phyloP scores from a whole-genome alignment of 768 basidiomycete genomes.

The Phylloporus sp. region DNA sequence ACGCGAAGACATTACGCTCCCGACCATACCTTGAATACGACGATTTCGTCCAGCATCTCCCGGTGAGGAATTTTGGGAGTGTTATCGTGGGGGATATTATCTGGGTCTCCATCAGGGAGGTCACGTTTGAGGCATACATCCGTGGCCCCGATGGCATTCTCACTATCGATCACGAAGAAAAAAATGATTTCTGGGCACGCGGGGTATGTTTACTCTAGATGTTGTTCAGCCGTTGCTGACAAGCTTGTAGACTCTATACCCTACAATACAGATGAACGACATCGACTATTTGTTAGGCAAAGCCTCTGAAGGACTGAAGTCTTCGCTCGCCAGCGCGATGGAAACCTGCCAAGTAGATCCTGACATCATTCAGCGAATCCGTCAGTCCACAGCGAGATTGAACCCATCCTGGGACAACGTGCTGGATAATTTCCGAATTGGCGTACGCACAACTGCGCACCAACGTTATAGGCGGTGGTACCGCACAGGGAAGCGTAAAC shows the following conservation, averaged over 20 bases:
- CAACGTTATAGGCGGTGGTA: background rate
- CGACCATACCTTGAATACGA: background rate
- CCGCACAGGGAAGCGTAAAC: background rate
- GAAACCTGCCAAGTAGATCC: background rate
- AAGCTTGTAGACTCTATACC: background rate
- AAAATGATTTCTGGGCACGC: background rate
- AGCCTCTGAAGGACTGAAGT: background rate
- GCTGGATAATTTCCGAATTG: background rate
- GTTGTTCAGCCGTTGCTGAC: background rate
- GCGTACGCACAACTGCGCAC: background rate
- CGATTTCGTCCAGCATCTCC: background rate
- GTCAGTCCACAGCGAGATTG: background rate
- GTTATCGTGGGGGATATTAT: background rate
- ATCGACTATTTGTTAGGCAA: background rate
- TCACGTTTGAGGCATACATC: background rate
- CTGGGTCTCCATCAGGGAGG: background rate
- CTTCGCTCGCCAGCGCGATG: background rate
- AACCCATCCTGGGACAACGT: background rate
- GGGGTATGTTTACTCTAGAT: background rate
- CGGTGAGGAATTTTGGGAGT: background rate
- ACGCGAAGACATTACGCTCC: background rate
- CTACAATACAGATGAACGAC: background rate
- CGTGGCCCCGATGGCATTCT: background rate
- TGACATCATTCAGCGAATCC: background rate
- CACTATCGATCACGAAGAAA: background rate